A percentile compares a stretch with the other conserved stretches of the same genome.
These are phyloP conservation scores for Amphirosellinia nigrospora DNA, from an alignment of 495 filamentous ascomycete species.

Conservation along the genomic window DNA sequence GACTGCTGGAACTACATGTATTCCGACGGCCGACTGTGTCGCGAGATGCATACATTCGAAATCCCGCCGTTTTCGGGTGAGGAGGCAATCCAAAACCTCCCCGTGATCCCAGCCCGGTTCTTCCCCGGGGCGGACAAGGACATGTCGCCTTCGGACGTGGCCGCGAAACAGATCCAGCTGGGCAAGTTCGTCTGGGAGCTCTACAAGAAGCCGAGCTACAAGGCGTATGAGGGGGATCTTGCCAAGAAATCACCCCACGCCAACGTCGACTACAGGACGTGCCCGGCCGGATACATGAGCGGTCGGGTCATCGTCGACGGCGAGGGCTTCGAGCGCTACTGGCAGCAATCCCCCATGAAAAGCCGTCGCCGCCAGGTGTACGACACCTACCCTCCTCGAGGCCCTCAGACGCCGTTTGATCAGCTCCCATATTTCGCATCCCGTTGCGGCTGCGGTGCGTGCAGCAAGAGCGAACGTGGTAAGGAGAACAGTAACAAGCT, in stretches of 20 bases:
- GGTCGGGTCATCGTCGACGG: conserved; percentile 49
- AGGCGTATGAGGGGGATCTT: conserved; percentile 44
- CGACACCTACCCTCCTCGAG: neutral
- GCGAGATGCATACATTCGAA: conserved; percentile 37
- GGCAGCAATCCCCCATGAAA: conserved; percentile 22
- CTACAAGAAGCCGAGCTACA: conserved; percentile 43
- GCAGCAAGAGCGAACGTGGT: conserved; percentile 23
- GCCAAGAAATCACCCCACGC: conserved; percentile 18
- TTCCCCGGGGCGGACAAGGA: conserved; percentile 27
- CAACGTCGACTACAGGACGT: conserved; percentile 8
- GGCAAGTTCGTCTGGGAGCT: conserved; percentile 49
- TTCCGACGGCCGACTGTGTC: conserved; percentile 31
- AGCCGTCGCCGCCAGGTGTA: neutral
- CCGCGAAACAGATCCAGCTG: conserved; percentile 36
- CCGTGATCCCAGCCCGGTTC: conserved; percentile 46
- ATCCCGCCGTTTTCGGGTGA: conserved; percentile 44
- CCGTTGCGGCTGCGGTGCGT: conserved; percentile 40
- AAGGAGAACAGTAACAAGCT: conserved; percentile 22
- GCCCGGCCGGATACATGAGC: conserved; percentile 34
- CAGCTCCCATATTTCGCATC: conserved; percentile 43
- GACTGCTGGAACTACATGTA: conserved; percentile 46
- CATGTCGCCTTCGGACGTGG: conserved; percentile 21
- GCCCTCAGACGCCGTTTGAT: conserved; percentile 23
- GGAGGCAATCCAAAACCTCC: conserved; percentile 38
- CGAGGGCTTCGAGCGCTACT: conserved; percentile 40